Conservation (phyloP, 2,329 filamentous ascomycete genomes). For the Arthrobotrys conoides region DNA sequence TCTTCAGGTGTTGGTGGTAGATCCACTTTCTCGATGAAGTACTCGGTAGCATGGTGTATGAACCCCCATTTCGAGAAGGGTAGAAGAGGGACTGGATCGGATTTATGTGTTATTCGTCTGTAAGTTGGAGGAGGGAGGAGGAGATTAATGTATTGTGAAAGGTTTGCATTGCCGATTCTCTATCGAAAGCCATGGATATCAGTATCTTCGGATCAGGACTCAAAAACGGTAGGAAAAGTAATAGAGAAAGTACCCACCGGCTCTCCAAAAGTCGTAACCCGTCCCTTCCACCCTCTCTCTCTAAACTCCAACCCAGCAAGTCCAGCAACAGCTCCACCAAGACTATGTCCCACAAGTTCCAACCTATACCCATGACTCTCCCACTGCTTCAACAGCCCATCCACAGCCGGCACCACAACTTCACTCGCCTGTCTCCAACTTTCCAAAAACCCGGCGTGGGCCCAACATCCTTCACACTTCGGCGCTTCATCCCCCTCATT, state of each 20-base stretch:
- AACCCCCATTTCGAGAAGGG: conserved; percentile 92
- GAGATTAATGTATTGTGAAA: conserved; percentile 73
- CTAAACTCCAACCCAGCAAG: conserved; percentile 87
- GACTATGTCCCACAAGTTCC: conserved; percentile 87
- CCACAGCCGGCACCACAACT: conserved; percentile 78
- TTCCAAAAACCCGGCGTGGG: conserved; percentile 88
- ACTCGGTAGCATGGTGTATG: conserved; percentile 84
- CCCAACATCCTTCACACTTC: conserved; percentile 86
- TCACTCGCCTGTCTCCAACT: conserved; percentile 84
- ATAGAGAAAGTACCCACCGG: conserved; percentile 72
- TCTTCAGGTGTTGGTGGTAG: conserved; percentile 79
- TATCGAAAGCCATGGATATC: conserved; percentile 67
- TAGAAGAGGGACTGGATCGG: conserved; percentile 90
- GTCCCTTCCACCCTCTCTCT: conserved; percentile 80
- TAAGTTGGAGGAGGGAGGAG: conserved; percentile 68
- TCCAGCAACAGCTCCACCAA: conserved; percentile 91
- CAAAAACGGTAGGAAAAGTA: conserved; percentile 63
- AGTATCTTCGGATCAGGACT: not conserved
- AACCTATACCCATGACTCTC: conserved; percentile 76
- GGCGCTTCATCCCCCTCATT: conserved; percentile 67
- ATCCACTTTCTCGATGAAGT: conserved; percentile 81
- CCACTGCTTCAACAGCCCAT: conserved; percentile 71
- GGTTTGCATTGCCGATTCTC: conserved; percentile 73
- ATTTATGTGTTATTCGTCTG: conserved; percentile 84
- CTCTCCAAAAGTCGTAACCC: conserved; percentile 93